These are phyloP conservation scores for Aphanomyces cochlioides DNA, from an alignment of 352 stramenopile species.

Conservation along the genomic window DNA sequence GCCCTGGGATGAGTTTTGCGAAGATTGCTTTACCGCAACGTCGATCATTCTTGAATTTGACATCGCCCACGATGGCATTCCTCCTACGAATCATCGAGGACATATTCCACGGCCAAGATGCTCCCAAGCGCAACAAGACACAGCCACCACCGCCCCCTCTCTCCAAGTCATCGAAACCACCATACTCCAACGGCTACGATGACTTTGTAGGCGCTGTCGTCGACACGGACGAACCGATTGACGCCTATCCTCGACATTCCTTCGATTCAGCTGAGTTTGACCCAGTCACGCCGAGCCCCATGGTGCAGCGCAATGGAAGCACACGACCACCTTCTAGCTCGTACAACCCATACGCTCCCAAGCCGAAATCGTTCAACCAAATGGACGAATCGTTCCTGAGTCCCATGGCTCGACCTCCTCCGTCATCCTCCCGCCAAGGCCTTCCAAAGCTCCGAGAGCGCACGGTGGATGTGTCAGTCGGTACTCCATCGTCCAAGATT, in stretches of 20 bases:
- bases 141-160: neutral
- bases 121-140: neutral
- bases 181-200: neutral
- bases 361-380: neutral
- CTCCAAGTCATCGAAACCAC: neutral
- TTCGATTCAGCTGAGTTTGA: neutral
- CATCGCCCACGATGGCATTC: neutral
- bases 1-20: too few species aligned
- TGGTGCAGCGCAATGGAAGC: neutral
- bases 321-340: neutral
- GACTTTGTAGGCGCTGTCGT: slow-evolving; percentile 19
- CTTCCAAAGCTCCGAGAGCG: slow-evolving; percentile 2
- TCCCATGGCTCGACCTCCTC: neutral
- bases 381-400: neutral
- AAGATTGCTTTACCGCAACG: too few species aligned
- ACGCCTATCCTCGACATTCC: neutral
- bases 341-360: neutral
- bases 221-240: slow-evolving; percentile 2
- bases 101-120: neutral
- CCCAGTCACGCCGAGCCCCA: neutral
- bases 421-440: neutral
- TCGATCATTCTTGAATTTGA: slow-evolving; percentile 8
- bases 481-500: neutral
- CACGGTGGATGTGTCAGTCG: neutral
- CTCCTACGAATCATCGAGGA: slow-evolving; percentile 18